Base-by-base conservation (phyloP, 495 filamentous ascomycete species). In the Aspergillus ostianus region DNA sequence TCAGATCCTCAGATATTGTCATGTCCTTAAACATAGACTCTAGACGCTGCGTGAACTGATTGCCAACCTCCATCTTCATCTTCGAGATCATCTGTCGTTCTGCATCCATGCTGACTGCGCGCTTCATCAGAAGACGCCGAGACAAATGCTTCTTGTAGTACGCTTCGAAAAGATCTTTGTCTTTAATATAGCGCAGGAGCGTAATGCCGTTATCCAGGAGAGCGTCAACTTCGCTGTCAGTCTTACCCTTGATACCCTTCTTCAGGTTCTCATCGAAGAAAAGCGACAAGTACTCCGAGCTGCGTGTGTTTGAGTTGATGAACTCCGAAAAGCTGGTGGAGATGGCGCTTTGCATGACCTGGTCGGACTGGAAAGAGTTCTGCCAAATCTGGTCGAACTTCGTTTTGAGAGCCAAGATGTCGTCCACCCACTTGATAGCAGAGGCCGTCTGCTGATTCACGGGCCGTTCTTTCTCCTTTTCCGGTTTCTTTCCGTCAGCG, bases 1-100 rank as follows among this genome's bases (percentile, higher is more conserved):
- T 89, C n/a, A 97, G 77, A 54, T 97, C 95, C 58, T 90, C 88
- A 0, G 92, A 96, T 7, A 92, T 80, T 20, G 88, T 82, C 89
- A 99, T 97, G 67, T 99, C 94, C 72, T 90, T 96, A 73, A 99
- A 99, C 94, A 99, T 99, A 55, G 91, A 85, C 68, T 99, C 94
- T 23, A 98, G 82, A 64, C 94, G 93, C 63, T 85, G 77, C 0
- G 95, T 98, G 71, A 99, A 99, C 52, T 89, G 85, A 63, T 96
- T 96, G 30, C 94, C 94, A 51, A 98, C 84, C 71, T 97, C 93
- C 63, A 92, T 82, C 77, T 96, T 97, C 90, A 99, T 95, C 58
- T 93, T 87, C 2, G 86, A 89, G 50, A 98, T 95, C 88, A 99
- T 96, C 62, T 93, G 88, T 67, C 93, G 90, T 75, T 99, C 94